Conservation (phyloP, 179 eudicot genomes). For the Nepenthes alata region DNA sequence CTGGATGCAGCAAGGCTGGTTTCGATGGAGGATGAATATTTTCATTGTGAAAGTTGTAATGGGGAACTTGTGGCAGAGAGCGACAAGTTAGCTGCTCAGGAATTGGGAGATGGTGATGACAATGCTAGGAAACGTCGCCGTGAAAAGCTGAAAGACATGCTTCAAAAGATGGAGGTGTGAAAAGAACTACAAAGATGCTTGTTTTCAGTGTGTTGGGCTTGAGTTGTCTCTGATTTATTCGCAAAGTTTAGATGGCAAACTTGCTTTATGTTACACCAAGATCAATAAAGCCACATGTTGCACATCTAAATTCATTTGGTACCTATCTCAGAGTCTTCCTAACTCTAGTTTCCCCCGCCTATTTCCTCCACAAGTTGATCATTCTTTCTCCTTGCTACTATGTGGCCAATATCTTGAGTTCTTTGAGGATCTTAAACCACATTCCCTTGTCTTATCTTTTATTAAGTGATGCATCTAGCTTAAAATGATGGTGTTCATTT, state of each 20-base stretch:
- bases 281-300: too few relatives aligned
- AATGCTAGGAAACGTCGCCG: conserved; percentile 88
- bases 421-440: too few relatives aligned
- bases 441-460: too few relatives aligned
- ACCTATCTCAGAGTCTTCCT: too few relatives aligned
- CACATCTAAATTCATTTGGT: too few relatives aligned
- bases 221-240: not conserved
- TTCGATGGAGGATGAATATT: conserved; percentile 60
- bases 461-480: too few relatives aligned
- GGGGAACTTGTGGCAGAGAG: conserved; percentile 87
- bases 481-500: too few relatives aligned
- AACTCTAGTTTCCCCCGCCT: too few relatives aligned
- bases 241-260: not conserved
- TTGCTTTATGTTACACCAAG: too few relatives aligned
- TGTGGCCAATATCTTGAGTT: too few relatives aligned
- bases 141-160: conserved; percentile 74
- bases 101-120: conserved; percentile 84
- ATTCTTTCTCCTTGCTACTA: too few relatives aligned
- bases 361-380: too few relatives aligned
- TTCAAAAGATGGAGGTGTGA: conserved; percentile 78
- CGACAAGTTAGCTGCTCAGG: conserved; percentile 86
- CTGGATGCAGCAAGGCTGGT: conserved; percentile 86
- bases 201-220: not conserved
- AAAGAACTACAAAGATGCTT: conserved; percentile 2
- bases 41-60: conserved; percentile 88